phyloP scores from a whole-genome alignment of 2,329 filamentous ascomycete species.

The Cladobotryum protrusum region DNA sequence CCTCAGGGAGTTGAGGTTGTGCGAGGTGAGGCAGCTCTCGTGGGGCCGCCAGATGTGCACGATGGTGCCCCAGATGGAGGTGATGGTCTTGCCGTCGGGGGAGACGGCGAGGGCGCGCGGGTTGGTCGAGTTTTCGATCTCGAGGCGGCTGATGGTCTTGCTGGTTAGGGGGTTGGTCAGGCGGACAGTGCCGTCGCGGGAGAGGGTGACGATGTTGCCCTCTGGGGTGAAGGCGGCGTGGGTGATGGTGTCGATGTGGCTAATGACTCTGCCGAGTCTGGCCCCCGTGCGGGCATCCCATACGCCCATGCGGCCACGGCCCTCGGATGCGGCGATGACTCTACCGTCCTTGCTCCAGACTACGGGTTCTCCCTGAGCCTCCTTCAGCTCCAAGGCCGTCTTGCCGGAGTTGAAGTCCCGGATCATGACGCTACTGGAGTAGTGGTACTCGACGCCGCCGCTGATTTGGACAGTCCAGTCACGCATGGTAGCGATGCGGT shows the following conservation, averaged over 20 bases:
- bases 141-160: constrained; percentile 31
- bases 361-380: constrained; percentile 23
- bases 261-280: constrained; percentile 25
- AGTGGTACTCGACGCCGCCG: constrained; percentile 25
- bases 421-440: constrained; percentile 25
- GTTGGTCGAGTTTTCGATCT: constrained; percentile 21
- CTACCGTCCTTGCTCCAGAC: constrained; percentile 28
- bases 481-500: constrained; percentile 23
- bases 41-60: constrained; percentile 33
- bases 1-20: constrained; percentile 29
- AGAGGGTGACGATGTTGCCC: constrained; percentile 28
- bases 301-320: constrained; percentile 23
- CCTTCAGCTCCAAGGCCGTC: constrained; percentile 25
- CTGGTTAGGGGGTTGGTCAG: constrained; percentile 27
- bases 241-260: constrained; percentile 32
- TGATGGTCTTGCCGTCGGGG: constrained; percentile 26
- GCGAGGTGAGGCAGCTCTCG: constrained; percentile 28
- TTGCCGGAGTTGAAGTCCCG: constrained; percentile 27
- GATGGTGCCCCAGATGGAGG: constrained; percentile 33
- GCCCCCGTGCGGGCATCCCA: constrained; percentile 26
- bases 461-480: constrained; percentile 26
- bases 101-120: constrained; percentile 30
- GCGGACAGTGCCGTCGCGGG: constrained; percentile 32
- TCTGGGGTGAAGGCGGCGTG: constrained; percentile 31
- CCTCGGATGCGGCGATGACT: constrained; percentile 26